Base-by-base conservation (phyloP, 2,329 filamentous ascomycete species). In the Penicillium crustosum region DNA sequence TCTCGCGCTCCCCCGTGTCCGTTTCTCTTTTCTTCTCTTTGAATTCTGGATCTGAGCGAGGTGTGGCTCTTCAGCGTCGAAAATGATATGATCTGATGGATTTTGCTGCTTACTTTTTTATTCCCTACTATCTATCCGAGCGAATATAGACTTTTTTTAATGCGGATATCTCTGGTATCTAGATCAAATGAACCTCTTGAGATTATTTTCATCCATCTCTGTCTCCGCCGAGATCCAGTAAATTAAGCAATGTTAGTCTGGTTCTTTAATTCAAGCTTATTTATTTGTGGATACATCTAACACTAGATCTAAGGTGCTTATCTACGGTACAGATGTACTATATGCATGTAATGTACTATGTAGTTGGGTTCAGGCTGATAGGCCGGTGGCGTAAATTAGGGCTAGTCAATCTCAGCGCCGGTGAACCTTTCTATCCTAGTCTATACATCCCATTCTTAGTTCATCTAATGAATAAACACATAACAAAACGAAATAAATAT, bases 121-220 rank as follows among this genome's bases (percentile, higher is more conserved):
- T 41, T 49, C 36, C 36, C 13, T 45, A 21, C 33, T 23, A 8
- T 49, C 13, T 49, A 48, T 12, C 12, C 21, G n/a, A 45, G 25
- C 49, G 21, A 29, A 53, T 42, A 48, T 53, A 57, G 49, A 57
- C 12, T 36, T 31, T 47, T 47, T n/a, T 45, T 57, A 53, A 57
- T 57, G 36, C 49, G 21, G 43, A 36, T 36, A 47, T 53, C 21
- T 33, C n/a, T 38, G 41, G 25, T 45, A 53, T 53, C 35, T 57
- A 57, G 48, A 53, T n/a, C 15, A 17, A 41, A 51, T 57, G 35
- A 53, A 57, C 17, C 17, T 21, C 31, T 8, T n/a, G 33, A 17
- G 29, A 31, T 36, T n/a, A 19, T 47, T 38, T 36, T 5, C 13
- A 36, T n/a, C 68, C 17, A 48, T 68, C 42, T 21, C 66, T 67